phyloP scores from a whole-genome alignment of 1,284 basidiomycete genomes.

The Sanghuangporus weigelae region DNA sequence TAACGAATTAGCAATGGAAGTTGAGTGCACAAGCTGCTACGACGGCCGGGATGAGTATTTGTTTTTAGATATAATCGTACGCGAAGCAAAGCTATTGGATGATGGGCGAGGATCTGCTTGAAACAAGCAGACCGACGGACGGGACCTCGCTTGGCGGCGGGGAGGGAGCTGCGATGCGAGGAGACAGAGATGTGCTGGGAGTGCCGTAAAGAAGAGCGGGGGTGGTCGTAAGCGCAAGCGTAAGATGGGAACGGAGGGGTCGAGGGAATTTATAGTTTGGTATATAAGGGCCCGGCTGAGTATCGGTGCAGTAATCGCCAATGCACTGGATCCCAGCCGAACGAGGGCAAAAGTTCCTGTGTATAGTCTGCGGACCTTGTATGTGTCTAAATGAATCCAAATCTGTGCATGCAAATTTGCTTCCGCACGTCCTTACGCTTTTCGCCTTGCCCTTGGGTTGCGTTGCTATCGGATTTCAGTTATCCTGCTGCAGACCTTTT shows the following conservation, averaged over 20 bases:
- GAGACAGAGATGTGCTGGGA: background rate
- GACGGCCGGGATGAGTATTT: background rate
- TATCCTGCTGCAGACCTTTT: background rate
- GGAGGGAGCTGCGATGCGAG: background rate
- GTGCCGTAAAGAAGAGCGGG: constrained; percentile 3
- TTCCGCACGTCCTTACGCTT: background rate
- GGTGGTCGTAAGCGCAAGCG: constrained; percentile 3
- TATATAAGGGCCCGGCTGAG: background rate
- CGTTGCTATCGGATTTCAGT: background rate
- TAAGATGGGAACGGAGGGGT: background rate
- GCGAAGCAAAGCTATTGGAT: background rate
- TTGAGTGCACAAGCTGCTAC: background rate
- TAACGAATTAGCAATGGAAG: background rate
- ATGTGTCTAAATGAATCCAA: background rate
- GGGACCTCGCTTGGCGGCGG: background rate
- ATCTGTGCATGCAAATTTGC: background rate
- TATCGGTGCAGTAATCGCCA: background rate
- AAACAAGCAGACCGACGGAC: background rate
- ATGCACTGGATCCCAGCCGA: background rate
- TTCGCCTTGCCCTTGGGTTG: background rate
- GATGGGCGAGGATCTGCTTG: background rate
- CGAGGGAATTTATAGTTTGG: background rate
- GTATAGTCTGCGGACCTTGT: background rate
- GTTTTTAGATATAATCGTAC: background rate
- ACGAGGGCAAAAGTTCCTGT: background rate